A percentile compares a stretch with the other conserved stretches of the same genome.
Conservation (phyloP, 139 green algal genomes). For the Protoeuglena noctilucae region DNA sequence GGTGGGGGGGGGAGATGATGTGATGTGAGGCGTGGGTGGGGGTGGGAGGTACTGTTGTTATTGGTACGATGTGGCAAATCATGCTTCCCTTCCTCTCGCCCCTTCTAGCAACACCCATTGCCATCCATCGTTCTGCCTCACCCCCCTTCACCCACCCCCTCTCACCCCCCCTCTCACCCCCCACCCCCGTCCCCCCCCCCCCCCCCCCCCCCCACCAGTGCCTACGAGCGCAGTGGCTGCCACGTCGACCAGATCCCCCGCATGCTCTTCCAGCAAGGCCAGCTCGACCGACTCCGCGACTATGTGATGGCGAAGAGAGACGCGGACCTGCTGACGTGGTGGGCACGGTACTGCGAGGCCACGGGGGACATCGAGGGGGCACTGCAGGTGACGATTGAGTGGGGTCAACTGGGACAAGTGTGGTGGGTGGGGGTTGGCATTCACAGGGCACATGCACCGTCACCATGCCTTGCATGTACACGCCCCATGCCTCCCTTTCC, state of each 20-base stretch:
- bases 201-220: too few species aligned
- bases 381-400: too few species aligned
- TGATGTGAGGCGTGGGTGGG: background rate
- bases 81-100: background rate
- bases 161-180: background rate
- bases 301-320: conserved; percentile 25
- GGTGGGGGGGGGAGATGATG: background rate
- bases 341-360: conserved; percentile 53
- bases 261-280: conserved; percentile 39
- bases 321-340: conserved; percentile 47
- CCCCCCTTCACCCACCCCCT: background rate
- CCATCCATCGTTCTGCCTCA: too few species aligned
- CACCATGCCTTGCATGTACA: too few species aligned
- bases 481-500: too few species aligned
- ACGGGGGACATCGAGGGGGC: conserved; percentile 23
- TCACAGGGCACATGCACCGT: too few species aligned
- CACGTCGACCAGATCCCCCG: conserved; percentile 39
- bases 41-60: background rate
- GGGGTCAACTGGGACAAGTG: too few species aligned
- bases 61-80: background rate
- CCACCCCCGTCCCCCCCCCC: too few species aligned
- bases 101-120: too few species aligned
- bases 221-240: conserved; percentile 34
- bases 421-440: too few species aligned
- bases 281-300: conserved; percentile 30